A percentile compares a stretch with the other conserved stretches of the same genome.
phyloP scores from a whole-genome alignment of 495 filamentous ascomycete species.

The Glutinoglossum americanum region DNA sequence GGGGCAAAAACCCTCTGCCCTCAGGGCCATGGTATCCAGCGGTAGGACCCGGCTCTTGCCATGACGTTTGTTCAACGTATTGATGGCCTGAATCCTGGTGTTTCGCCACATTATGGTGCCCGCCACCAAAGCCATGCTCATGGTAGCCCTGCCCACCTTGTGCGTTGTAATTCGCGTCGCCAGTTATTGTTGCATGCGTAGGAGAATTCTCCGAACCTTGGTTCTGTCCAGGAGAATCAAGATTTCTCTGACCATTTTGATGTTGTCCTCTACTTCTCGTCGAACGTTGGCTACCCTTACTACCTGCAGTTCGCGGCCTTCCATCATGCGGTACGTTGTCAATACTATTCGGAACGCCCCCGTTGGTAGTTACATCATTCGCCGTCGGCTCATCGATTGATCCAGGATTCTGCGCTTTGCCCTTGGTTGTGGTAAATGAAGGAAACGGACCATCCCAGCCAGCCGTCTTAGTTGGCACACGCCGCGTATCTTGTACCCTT shows the following conservation, averaged over 20 bases:
- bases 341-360: not conserved
- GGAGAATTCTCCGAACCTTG: not conserved
- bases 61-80: not conserved
- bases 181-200: not conserved
- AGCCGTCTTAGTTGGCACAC: not conserved
- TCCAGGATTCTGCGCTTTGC: not conserved
- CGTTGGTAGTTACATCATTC: not conserved
- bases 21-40: slow-evolving; percentile 1
- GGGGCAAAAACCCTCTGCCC: not conserved
- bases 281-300: not conserved
- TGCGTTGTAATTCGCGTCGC: not conserved
- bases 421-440: not conserved
- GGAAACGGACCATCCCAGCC: slow-evolving; percentile 3
- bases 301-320: not conserved
- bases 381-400: not conserved
- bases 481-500: not conserved
- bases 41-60: not conserved
- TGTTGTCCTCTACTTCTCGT: not conserved
- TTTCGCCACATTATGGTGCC: not conserved
- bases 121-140: not conserved
- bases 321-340: not conserved
- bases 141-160: not conserved
- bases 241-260: not conserved
- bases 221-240: not conserved
- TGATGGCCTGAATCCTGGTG: not conserved